Percentiles rank a stretch among this genome's conserved stretches.
These are phyloP conservation scores for Ganoderma leucocontextum DNA, from an alignment of 1,284 basidiomycete species.

Conservation along the genomic window DNA sequence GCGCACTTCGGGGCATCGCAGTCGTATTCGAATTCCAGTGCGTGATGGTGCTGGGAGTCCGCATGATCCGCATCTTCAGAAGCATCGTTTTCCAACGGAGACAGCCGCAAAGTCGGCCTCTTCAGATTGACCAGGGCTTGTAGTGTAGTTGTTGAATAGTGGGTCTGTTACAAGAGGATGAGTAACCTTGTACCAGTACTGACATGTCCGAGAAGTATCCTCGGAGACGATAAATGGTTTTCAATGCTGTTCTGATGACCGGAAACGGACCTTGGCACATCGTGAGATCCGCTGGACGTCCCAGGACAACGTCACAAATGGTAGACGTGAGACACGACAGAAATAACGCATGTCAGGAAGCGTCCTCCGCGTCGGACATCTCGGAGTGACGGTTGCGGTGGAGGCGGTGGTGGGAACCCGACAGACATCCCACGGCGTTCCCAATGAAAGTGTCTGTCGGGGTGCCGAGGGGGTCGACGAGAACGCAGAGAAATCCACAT, in stretches of 20 bases:
- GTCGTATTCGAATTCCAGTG: constrained; percentile 89
- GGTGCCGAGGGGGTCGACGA: background rate
- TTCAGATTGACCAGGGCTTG: constrained; percentile 93
- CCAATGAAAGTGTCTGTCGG: background rate
- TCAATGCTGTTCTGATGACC: background rate
- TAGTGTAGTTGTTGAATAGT: constrained; percentile 87
- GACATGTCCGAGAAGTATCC: background rate
- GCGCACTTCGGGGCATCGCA: constrained; percentile 85
- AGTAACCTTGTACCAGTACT: background rate
- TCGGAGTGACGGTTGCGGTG: constrained; percentile 6
- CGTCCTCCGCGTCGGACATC: background rate
- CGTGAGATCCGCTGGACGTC: background rate
- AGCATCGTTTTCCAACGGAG: constrained; percentile 63
- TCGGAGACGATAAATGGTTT: background rate
- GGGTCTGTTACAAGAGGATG: constrained; percentile 51
- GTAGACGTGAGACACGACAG: background rate
- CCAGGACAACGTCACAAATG: background rate
- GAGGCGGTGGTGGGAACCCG: constrained; percentile 1
- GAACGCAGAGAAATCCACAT: background rate
- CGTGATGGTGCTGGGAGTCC: constrained; percentile 67
- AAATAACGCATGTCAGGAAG: background rate
- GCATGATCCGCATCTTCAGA: constrained; percentile 51
- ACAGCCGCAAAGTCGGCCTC: constrained; percentile 79
- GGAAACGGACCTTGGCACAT: background rate
- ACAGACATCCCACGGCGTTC: background rate